A percentile compares a stretch with the other conserved stretches of the same genome.
Evolutionary conservation across 352 stramenopile species (phyloP).

Genomic region (Globisporangium megalacanthum): DNA sequence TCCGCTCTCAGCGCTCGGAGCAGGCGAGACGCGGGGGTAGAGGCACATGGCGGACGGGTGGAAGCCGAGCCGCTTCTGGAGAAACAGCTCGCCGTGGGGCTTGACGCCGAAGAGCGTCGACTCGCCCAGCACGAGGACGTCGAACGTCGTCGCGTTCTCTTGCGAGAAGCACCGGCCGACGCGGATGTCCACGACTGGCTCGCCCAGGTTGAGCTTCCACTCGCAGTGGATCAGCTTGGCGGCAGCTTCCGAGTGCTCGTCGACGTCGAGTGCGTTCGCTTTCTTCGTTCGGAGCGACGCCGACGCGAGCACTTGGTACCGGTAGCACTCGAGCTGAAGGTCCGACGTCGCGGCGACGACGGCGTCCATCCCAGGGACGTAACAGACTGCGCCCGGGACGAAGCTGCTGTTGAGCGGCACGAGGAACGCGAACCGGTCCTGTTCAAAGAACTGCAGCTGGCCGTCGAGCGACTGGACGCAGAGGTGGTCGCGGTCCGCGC

Average conservation of each 20-base stretch:
- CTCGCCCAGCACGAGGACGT: conserved; percentile 81
- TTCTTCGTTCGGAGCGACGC: conserved; percentile 68
- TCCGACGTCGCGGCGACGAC: conserved; percentile 80
- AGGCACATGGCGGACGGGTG: conserved; percentile 57
- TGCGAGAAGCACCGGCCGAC: conserved; percentile 41
- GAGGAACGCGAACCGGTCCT: conserved; percentile 86
- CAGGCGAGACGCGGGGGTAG: conserved; percentile 27
- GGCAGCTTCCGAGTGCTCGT: conserved; percentile 29
- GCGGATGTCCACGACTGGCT: conserved; percentile 56
- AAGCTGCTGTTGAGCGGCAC: conserved; percentile 80
- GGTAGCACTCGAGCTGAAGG: conserved; percentile 84
- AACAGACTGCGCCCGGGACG: conserved; percentile 76
- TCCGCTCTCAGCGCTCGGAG: conserved; percentile 5
- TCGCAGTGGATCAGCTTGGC: conserved; percentile 47
- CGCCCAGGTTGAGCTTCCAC: conserved; percentile 65
- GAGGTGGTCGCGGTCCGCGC: conserved; percentile 64
- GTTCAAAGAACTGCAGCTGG: conserved; percentile 89
- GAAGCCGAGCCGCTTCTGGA: conserved; percentile 78
- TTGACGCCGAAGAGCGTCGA: conserved; percentile 78
- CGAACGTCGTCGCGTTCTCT: conserved; percentile 49
- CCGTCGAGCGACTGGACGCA: conserved; percentile 91
- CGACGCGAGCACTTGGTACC: conserved; percentile 77
- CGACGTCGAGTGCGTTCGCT: conserved; percentile 32
- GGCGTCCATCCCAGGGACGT: conserved; percentile 71
- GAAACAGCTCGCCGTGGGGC: conserved; percentile 62